Percentiles rank a stretch among this genome's conserved stretches.
These are phyloP conservation scores for Xerocomellus dryophilus DNA, from an alignment of 768 basidiomycete genomes.

Conservation along the genomic window DNA sequence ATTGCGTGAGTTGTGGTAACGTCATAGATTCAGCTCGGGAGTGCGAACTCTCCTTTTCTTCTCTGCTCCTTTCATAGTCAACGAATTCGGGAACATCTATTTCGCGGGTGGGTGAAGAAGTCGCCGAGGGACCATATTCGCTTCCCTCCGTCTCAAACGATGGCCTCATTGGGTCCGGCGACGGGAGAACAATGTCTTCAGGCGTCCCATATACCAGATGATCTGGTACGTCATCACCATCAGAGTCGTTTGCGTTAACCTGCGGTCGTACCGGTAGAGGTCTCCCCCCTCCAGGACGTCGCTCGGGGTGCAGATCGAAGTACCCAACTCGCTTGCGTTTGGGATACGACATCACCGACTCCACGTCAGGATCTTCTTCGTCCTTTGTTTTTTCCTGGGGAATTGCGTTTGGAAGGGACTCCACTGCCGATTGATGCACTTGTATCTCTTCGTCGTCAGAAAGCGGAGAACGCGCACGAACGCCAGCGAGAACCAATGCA, in stretches of 20 bases:
- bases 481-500: conserved; percentile 65
- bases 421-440: conserved; percentile 19
- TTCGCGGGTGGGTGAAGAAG: conserved; percentile 25
- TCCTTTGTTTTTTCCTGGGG: conserved; percentile 40
- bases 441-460: conserved; percentile 42
- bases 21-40: conserved; percentile 30
- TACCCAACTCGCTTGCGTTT: conserved; percentile 53
- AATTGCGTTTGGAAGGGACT: conserved; percentile 1
- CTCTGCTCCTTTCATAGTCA: conserved; percentile 19
- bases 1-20: conserved; percentile 18
- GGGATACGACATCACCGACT: conserved; percentile 35
- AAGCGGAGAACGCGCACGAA: conserved; percentile 35
- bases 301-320: conserved; percentile 77
- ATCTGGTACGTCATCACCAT: conserved; percentile 36
- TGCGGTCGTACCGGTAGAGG: conserved; percentile 25
- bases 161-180: conserved; percentile 28
- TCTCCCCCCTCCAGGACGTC: conserved; percentile 39
- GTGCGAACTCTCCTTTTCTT: conserved; percentile 25
- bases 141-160: conserved; percentile 35
- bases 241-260: conserved; percentile 32
- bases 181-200: conserved; percentile 15
- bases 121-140: conserved; percentile 33
- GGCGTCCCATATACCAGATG: conserved; percentile 32
- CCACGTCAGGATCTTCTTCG: conserved; percentile 45
- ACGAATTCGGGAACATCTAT: conserved; percentile 32